Evolutionary conservation across 768 basidiomycete genomes (phyloP).

Genomic region (Pleurotus sapidus): DNA sequence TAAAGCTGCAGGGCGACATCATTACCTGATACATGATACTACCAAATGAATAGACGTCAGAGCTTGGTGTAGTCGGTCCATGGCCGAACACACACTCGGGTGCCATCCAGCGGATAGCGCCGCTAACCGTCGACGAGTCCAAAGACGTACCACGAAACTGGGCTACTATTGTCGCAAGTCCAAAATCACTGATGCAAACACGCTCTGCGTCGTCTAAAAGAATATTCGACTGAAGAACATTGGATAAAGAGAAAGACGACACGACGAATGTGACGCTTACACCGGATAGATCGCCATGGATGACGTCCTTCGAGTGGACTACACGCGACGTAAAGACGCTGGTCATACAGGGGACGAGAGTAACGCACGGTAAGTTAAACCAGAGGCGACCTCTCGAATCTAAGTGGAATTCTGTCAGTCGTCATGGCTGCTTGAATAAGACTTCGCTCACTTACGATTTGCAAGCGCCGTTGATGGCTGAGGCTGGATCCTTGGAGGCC

Average conservation of each 20-base stretch:
- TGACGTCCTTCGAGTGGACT: neutral
- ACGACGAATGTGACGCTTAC: neutral
- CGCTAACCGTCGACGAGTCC: neutral
- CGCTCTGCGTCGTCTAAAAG: neutral
- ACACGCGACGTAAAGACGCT: neutral
- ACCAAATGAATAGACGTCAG: conserved; percentile 37
- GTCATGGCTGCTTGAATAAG: neutral
- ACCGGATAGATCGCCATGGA: conserved; percentile 2
- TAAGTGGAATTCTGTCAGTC: neutral
- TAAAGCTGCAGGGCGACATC: no score
- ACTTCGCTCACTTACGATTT: conserved; percentile 4
- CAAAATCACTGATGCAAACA: conserved; percentile 1
- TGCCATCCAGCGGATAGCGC: conserved; percentile 3
- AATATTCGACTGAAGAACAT: neutral
- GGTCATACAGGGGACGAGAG: neutral
- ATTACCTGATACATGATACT: conserved; percentile 24
- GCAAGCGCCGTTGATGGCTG: neutral
- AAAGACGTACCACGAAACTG: neutral
- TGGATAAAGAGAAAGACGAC: no score
- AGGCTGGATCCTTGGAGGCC: neutral
- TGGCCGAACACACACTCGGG: conserved; percentile 1
- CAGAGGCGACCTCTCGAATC: conserved; percentile 1
- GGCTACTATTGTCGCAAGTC: neutral
- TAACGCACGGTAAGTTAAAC: neutral
- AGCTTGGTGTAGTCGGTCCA: neutral